A percentile compares a stretch with the other conserved stretches of the same genome.
Conservation (phyloP, 2,329 filamentous ascomycete species). For the Zelopaecilomyces penicillatus region DNA sequence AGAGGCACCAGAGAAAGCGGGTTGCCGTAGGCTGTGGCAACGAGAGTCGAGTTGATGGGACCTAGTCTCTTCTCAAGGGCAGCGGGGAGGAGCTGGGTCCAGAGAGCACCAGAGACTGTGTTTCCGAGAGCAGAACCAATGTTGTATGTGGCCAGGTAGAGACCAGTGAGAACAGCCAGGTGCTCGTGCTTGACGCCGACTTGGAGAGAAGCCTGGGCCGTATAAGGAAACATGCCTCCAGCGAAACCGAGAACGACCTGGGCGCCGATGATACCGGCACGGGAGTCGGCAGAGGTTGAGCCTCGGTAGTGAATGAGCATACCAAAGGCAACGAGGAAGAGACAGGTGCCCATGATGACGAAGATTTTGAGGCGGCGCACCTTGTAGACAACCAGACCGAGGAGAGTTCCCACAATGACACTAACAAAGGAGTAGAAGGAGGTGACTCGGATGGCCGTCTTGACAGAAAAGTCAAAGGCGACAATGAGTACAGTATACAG, state of each 20-base stretch:
- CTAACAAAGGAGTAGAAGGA: conserved; percentile 51
- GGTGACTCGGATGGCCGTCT: conserved; percentile 48
- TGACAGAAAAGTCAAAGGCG: conserved; percentile 50
- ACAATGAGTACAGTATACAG: conserved; percentile 55
- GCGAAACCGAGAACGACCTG: conserved; percentile 56
- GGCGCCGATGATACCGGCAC: conserved; percentile 52
- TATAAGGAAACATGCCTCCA: conserved; percentile 52
- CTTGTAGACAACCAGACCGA: conserved; percentile 49
- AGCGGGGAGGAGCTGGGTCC: conserved; percentile 51
- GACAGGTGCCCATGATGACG: conserved; percentile 49
- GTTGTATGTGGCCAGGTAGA: conserved; percentile 56
- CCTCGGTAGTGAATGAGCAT: conserved; percentile 57
- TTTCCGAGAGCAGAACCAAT: conserved; percentile 53
- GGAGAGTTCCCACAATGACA: conserved; percentile 47
- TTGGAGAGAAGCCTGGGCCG: conserved; percentile 38
- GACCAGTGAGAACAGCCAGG: conserved; percentile 54
- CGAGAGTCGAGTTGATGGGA: conserved; percentile 26
- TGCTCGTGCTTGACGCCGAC: conserved; percentile 37
- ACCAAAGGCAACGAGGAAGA: conserved; percentile 59
- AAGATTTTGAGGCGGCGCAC: conserved; percentile 55
- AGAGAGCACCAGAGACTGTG: conserved; percentile 53
- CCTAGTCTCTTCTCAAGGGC: conserved; percentile 43
- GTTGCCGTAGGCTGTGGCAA: conserved; percentile 20
- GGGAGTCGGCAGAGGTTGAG: conserved; percentile 29
- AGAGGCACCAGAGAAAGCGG: conserved; percentile 8